Percentiles rank a stretch among this genome's conserved stretches.
Evolutionary conservation across 2,329 filamentous ascomycete genomes (phyloP).

Genomic region (Pseudocercospora vitis): DNA sequence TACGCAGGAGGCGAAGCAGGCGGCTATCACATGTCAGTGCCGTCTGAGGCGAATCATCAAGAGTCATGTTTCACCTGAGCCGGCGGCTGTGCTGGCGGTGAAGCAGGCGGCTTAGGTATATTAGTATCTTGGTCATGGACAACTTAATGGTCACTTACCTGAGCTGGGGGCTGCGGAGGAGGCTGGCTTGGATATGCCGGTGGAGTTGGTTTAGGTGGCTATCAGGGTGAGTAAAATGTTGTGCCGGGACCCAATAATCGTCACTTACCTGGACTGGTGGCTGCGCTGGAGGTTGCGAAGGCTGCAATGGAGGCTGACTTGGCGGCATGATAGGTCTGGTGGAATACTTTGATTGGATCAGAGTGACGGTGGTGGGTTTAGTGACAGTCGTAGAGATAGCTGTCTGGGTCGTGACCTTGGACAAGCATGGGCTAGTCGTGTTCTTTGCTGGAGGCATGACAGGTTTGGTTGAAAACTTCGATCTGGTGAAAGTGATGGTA

Average conservation of each 20-base stretch:
- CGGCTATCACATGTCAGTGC: neutral
- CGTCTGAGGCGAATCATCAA: neutral
- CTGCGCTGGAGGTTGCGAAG: neutral
- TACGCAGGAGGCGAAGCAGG: neutral
- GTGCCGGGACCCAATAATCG: too few species aligned
- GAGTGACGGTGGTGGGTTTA: neutral
- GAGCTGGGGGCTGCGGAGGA: neutral
- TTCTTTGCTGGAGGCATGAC: neutral
- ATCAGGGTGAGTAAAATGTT: too few species aligned
- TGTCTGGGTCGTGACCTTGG: slow-evolving; percentile 1
- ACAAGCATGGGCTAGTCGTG: slow-evolving; percentile 2
- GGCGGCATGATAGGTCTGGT: neutral
- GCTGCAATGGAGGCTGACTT: neutral
- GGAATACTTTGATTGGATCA: slow-evolving; percentile 8
- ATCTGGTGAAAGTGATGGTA: neutral
- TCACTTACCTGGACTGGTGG: neutral
- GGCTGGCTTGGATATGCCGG: too few species aligned
- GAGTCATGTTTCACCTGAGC: too few species aligned
- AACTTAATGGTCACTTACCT: too few species aligned
- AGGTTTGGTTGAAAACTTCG: neutral
- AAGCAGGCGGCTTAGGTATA: neutral
- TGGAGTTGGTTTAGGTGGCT: too few species aligned
- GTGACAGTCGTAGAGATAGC: slow-evolving; percentile 7
- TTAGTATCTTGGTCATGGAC: too few species aligned
- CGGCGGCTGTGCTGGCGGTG: neutral